Evolutionary conservation across 2,329 filamentous ascomycete genomes (phyloP).

Genomic region (Sporothrix globosa): DNA sequence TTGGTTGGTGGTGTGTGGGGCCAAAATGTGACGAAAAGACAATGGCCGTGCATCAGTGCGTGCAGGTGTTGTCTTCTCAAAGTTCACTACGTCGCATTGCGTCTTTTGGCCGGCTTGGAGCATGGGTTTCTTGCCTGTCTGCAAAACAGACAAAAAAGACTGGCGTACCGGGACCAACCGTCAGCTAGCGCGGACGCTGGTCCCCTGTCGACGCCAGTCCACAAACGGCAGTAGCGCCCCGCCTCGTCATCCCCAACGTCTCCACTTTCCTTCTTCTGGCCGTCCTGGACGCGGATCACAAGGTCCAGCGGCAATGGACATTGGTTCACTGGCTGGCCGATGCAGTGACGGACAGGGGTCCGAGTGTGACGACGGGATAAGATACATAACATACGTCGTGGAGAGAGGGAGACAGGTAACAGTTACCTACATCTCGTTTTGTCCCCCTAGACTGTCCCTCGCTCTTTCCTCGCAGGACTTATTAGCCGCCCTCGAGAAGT

Average conservation of each 20-base stretch:
- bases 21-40: constrained; percentile 48
- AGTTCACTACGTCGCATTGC: not conserved
- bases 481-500: constrained; percentile 37
- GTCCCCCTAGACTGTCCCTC: constrained; percentile 1
- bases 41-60: constrained; percentile 38
- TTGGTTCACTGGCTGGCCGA: constrained; percentile 28
- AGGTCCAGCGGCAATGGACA: constrained; percentile 28
- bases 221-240: constrained; percentile 28
- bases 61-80: not conserved
- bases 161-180: constrained; percentile 49
- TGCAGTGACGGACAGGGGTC: constrained; percentile 19
- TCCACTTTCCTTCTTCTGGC: constrained; percentile 14
- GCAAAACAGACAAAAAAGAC: constrained; percentile 43
- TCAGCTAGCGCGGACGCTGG: constrained; percentile 34
- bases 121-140: constrained; percentile 43
- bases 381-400: no score
- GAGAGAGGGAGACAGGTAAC: not conserved
- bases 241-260: constrained; percentile 28
- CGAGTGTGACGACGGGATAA: constrained; percentile 16
- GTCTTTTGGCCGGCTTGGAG: no score
- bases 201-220: constrained; percentile 14
- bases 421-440: not conserved
- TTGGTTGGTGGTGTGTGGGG: constrained; percentile 43
- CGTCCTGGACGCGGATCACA: constrained; percentile 29
- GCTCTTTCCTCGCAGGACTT: constrained; percentile 12